Evolutionary conservation across 2,329 filamentous ascomycete species (phyloP).

Genomic region (Claviceps sp.): DNA sequence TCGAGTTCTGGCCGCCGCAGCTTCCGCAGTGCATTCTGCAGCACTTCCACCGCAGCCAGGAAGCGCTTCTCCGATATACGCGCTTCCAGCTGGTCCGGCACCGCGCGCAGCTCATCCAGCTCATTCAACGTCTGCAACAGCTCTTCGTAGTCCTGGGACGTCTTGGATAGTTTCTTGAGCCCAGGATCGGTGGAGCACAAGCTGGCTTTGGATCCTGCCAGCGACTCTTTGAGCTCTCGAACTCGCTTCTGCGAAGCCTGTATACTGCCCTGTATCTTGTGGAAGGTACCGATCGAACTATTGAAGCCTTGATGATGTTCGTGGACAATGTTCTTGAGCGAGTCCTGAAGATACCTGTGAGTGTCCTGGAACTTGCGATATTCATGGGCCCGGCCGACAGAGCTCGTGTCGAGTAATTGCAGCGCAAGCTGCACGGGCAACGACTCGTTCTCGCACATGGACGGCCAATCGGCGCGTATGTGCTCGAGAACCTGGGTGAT

Average conservation of each 20-base stretch:
- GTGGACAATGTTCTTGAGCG: conserved; percentile 89
- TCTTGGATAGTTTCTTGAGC: conserved; percentile 74
- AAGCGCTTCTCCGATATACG: conserved; percentile 95
- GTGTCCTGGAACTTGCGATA: conserved; percentile 74
- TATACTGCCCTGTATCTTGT: conserved; percentile 94
- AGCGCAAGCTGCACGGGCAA: conserved; percentile 90
- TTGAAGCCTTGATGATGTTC: conserved; percentile 99
- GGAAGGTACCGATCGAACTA: conserved; percentile 95
- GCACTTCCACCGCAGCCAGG: conserved; percentile 76
- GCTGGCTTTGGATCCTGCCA: conserved; percentile 66
- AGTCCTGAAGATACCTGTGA: conserved; percentile 79
- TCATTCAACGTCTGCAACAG: conserved; percentile 72
- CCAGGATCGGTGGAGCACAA: conserved; percentile 80
- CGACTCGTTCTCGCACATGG: conserved; percentile 79
- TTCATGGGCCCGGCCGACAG: conserved; percentile 79
- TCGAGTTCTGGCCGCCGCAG: conserved; percentile 82
- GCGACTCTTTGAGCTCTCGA: conserved; percentile 66
- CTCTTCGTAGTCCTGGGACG: conserved; percentile 82
- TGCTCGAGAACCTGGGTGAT: conserved; percentile 58
- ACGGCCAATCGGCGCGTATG: conserved; percentile 81
- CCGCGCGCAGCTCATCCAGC: conserved; percentile 74
- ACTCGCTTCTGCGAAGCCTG: conserved; percentile 78
- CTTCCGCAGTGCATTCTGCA: conserved; percentile 75
- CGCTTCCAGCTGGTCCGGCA: conserved; percentile 87
- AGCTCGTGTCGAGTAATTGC: conserved; percentile 87